These are phyloP conservation scores for Leishmania amazonensis DNA, from an alignment of 208 protist species.

Conservation along the genomic window DNA sequence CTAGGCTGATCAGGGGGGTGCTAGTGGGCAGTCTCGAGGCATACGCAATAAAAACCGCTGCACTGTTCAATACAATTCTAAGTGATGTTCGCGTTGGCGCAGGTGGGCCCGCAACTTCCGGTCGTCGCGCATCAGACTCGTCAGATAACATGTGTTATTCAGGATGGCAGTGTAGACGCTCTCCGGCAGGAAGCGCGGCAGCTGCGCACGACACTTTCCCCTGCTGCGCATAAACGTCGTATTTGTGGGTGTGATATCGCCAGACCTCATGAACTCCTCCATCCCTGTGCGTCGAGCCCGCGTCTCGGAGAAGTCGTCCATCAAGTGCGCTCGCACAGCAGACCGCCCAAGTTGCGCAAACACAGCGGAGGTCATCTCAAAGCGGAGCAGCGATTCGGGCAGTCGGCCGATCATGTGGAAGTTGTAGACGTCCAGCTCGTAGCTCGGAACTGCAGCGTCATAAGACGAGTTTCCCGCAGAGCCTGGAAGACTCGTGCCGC, in stretches of 20 bases:
- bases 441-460: background rate
- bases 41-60: background rate
- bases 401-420: constrained; percentile 52
- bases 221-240: background rate
- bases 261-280: background rate
- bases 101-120: constrained; percentile 54
- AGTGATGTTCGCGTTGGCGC: constrained; percentile 15
- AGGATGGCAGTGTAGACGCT: constrained; percentile 39
- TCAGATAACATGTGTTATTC: constrained; percentile 75
- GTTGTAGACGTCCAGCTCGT: constrained; percentile 57
- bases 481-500: background rate
- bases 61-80: constrained; percentile 43
- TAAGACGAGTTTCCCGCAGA: background rate
- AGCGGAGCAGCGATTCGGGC: constrained; percentile 54
- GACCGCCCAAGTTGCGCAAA: constrained; percentile 24
- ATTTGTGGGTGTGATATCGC: background rate
- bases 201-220: constrained; percentile 4
- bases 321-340: constrained; percentile 22
- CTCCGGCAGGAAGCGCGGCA: constrained; percentile 45
- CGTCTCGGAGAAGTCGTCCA: constrained; percentile 27
- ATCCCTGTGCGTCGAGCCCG: constrained; percentile 3
- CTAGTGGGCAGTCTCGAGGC: background rate
- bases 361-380: constrained; percentile 42
- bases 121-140: constrained; percentile 56
- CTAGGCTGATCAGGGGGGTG: background rate